phyloP scores from a whole-genome alignment of 306 rosid species.

The Echinosophora koreensis region DNA sequence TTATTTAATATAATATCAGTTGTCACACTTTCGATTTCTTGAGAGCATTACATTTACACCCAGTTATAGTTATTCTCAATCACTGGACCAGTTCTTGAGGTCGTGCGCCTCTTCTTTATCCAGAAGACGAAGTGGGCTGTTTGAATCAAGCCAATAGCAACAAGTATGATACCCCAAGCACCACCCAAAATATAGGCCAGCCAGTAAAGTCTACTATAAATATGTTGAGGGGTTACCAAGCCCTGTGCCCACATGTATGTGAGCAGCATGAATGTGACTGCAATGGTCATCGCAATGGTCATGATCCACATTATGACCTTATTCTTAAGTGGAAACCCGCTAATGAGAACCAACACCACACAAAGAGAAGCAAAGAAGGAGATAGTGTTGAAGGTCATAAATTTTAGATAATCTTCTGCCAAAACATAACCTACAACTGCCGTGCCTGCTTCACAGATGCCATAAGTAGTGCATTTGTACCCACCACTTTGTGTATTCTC shows the following conservation, averaged over 20 bases:
- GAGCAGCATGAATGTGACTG: conserved; percentile 39
- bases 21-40: background rate
- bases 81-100: background rate
- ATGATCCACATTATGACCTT: conserved; percentile 41
- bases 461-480: background rate
- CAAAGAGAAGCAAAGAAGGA: conserved; percentile 51
- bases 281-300: conserved; percentile 33
- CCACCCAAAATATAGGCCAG: conserved; percentile 12
- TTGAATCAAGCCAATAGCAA: background rate
- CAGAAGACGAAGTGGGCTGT: conserved; percentile 32
- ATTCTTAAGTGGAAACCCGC: conserved; percentile 49
- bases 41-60: background rate
- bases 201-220: background rate
- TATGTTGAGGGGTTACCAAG: conserved; percentile 41
- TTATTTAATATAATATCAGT: background rate
- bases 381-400: conserved; percentile 38
- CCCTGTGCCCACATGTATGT: conserved; percentile 40
- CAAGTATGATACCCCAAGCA: conserved; percentile 23
- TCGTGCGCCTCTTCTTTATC: conserved; percentile 27
- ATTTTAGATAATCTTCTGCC: background rate
- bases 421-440: conserved; percentile 34
- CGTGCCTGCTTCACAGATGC: conserved; percentile 51
- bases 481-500: background rate
- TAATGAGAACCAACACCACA: conserved; percentile 44
- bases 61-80: background rate